phyloP scores from a whole-genome alignment of 2,329 filamentous ascomycete species.

The Thelonectria rubi region DNA sequence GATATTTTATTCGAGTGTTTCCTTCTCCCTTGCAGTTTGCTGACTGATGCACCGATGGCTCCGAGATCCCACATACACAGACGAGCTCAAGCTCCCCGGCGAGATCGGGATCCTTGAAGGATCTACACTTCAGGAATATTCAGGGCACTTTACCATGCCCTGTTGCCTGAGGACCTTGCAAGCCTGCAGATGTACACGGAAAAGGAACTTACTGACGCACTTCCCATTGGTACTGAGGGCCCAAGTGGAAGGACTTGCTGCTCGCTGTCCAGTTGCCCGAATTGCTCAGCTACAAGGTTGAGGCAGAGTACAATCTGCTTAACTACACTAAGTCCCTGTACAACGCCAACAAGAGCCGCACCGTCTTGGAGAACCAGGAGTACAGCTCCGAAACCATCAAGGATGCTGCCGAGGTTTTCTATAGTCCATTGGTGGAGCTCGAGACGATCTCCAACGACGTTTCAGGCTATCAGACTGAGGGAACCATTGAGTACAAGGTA shows the following conservation, averaged over 20 bases:
- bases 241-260: conserved; percentile 34
- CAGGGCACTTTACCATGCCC: conserved; percentile 22
- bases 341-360: conserved; percentile 23
- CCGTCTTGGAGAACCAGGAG: conserved; percentile 1
- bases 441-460: conserved; percentile 3
- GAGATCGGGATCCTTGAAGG: too few relatives aligned
- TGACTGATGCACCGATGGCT: too few relatives aligned
- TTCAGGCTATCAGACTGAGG: conserved; percentile 15
- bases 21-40: too few relatives aligned
- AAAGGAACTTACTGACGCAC: conserved; percentile 22
- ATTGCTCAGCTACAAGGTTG: conserved; percentile 30
- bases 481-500: conserved; percentile 25
- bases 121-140: too few relatives aligned
- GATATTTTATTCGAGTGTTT: too few relatives aligned
- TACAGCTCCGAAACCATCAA: conserved; percentile 6
- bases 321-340: conserved; percentile 29
- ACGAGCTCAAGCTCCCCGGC: too few relatives aligned
- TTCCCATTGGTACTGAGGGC: conserved; percentile 28
- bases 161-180: conserved; percentile 16
- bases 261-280: conserved; percentile 23
- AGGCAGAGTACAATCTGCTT: conserved; percentile 26
- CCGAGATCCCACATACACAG: too few relatives aligned
- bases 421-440: conserved; percentile 17
- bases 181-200: conserved; percentile 22
- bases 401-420: conserved; percentile 10